A percentile compares a stretch with the other conserved stretches of the same genome.
Evolutionary conservation across 352 stramenopile genomes (phyloP).

Genomic region (Globisporangium abappressorium): DNA sequence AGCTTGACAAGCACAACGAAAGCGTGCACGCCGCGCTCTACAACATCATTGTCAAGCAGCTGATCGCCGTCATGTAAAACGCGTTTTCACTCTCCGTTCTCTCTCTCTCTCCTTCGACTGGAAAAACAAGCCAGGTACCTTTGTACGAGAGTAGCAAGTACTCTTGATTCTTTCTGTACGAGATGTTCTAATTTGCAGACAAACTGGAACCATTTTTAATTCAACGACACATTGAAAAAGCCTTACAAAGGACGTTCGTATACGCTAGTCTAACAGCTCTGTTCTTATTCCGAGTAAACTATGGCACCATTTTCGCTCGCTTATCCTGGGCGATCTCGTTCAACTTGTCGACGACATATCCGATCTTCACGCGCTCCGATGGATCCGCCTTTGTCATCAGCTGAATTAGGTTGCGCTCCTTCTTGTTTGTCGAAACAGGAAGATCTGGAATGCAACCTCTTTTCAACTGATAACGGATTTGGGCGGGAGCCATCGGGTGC

Average conservation of each 20-base stretch:
- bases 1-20: slow-evolving; percentile 70
- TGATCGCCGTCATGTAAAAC: slow-evolving; percentile 28
- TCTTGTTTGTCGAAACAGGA: not conserved
- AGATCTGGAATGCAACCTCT: not conserved
- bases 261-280: not conserved
- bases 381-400: not conserved
- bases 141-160: not conserved
- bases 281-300: not conserved
- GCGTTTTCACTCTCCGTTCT: not conserved
- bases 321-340: not conserved
- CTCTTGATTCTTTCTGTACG: not conserved
- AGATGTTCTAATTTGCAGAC: not conserved
- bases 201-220: not conserved
- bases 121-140: not conserved
- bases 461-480: not conserved
- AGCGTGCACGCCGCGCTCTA: slow-evolving; percentile 59
- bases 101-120: not conserved
- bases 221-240: not conserved
- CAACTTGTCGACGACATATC: not conserved
- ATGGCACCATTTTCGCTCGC: not conserved
- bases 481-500: not conserved
- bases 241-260: not conserved
- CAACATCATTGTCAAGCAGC: slow-evolving; percentile 52
- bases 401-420: not conserved
- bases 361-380: not conserved